These are phyloP conservation scores for Schizosaccharomyces japonicus DNA, from an alignment of 805 yeast species.

Conservation along the genomic window DNA sequence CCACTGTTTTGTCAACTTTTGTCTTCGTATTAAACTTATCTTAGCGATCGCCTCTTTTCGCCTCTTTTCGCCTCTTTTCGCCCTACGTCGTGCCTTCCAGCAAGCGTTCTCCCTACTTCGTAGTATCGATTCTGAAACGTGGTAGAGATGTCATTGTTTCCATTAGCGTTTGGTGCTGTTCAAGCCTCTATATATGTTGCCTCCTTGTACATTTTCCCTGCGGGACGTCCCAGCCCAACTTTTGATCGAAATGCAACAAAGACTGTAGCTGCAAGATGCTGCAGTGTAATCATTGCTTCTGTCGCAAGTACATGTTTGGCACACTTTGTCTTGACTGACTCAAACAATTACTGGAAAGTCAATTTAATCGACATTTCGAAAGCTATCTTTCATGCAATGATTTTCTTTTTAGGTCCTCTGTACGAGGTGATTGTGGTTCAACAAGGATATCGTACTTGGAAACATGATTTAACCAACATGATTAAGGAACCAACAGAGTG, in stretches of 20 bases:
- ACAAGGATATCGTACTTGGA: constrained; percentile 8
- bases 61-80: too few relatives aligned
- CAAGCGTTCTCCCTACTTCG: too few relatives aligned
- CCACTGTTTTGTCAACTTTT: too few relatives aligned
- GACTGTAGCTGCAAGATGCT: constrained; percentile 7
- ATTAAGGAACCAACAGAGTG: constrained; percentile 6
- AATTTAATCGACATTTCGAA: background rate
- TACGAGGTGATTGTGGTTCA: constrained; percentile 17
- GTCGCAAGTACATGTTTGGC: constrained; percentile 7
- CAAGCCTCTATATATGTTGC: constrained; percentile 11
- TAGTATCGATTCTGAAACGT: too few relatives aligned
- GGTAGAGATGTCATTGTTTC: too few relatives aligned
- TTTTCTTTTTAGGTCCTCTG: constrained; percentile 29
- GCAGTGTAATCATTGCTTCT: constrained; percentile 8
- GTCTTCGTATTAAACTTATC: too few relatives aligned
- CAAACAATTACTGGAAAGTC: background rate
- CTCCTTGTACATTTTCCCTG: constrained; percentile 10
- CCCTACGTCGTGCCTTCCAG: too few relatives aligned
- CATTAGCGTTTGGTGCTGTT: too few relatives aligned
- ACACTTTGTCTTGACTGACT: background rate
- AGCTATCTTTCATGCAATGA: constrained; percentile 13
- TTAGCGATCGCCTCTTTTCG: too few relatives aligned
- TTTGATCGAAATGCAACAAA: constrained; percentile 7
- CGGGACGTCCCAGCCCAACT: constrained; percentile 8
- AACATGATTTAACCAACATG: background rate